Evolutionary conservation across 164 flowering plant genomes (phyloP), one percentile per base, ranked within the genome.

Genomic region (grape (Vitis vinifera)): DNA sequence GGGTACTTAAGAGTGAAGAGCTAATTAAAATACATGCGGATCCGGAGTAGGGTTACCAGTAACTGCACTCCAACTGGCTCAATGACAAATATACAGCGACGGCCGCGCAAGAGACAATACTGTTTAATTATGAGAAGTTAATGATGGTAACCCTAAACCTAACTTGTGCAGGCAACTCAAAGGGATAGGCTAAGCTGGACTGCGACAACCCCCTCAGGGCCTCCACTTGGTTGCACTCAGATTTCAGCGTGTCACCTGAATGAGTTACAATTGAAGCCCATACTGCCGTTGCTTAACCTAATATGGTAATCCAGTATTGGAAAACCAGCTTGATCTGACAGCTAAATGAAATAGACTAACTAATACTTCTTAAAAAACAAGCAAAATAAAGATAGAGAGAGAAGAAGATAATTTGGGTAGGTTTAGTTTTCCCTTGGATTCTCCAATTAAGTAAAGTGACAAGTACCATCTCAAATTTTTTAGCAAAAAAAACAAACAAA

Each of bases 101-200:
- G 59, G 74, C 69, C 65, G 59, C 30, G 11, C 17, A 58, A 65
- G 49, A 65, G 57, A 70, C 66, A 70, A 4, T 37, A 3, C 44
- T 37, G 13, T 23, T 15, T 44, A 15, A 9, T 19, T n/a, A 27
- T 8, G 14, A 63, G 23, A 69, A 53, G 2, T 19, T 29, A 56
- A 53, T 23, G 27, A 52, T 57, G 29, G 55, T 68, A 69, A 29
- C 60, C 52, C 59, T 61, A 73, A 59, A 52, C 67, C 70, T 31
- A 59, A 59, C 3, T 59, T 11, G 10, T 10, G 15, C 15, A 49
- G 67, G 29, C 72, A 56, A 50, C 12, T 37, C 27, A 56, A 57
- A 23, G 27, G 27, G 17, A 9, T 68, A 72, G 77, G 77, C 52
- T 75, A 61, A 60, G 74, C 71, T 70, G 67, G 78, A 69, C 73